A percentile compares a stretch with the other conserved stretches of the same genome.
Conservation (phyloP, 2,329 filamentous ascomycete genomes). For the Fusarium brachygibbosum region DNA sequence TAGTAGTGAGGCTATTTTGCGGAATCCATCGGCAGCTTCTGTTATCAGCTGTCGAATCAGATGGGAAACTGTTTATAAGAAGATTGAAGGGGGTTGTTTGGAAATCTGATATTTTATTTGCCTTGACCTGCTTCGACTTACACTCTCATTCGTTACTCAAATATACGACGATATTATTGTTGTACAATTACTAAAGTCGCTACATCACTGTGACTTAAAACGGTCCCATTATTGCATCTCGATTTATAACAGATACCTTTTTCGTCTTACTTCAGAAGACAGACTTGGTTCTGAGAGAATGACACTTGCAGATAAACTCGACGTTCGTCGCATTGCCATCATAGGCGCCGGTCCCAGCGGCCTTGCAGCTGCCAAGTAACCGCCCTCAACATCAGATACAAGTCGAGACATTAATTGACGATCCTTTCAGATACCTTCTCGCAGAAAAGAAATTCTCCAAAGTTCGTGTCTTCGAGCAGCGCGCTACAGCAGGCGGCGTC, state of each 20-base stretch:
- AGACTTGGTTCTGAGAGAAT: constrained; percentile 10
- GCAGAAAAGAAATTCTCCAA: constrained; percentile 73
- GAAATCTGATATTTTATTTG: not conserved
- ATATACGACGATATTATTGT: not conserved
- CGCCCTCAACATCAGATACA: not conserved
- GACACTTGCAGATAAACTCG: constrained; percentile 43
- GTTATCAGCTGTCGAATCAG: constrained; percentile 20
- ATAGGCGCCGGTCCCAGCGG: constrained; percentile 81
- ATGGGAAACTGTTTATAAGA: constrained; percentile 12
- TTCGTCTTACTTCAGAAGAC: not conserved
- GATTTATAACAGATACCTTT: not conserved
- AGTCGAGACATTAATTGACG: not conserved
- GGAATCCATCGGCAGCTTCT: constrained; percentile 36
- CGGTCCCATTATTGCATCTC: not conserved
- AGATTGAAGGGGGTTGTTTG: not conserved
- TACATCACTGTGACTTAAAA: not conserved
- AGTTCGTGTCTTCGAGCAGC: constrained; percentile 79
- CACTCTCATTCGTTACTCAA: not conserved
- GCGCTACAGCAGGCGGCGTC: constrained; percentile 73
- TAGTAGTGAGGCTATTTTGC: constrained; percentile 44
- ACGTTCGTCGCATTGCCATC: constrained; percentile 69
- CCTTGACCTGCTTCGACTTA: not conserved
- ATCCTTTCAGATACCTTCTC: constrained; percentile 70
- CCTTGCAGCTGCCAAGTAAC: constrained; percentile 67
- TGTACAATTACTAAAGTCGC: not conserved